Evolutionary conservation across 139 green algal genomes (phyloP).

Genomic region (Ettlia oleoabundans): DNA sequence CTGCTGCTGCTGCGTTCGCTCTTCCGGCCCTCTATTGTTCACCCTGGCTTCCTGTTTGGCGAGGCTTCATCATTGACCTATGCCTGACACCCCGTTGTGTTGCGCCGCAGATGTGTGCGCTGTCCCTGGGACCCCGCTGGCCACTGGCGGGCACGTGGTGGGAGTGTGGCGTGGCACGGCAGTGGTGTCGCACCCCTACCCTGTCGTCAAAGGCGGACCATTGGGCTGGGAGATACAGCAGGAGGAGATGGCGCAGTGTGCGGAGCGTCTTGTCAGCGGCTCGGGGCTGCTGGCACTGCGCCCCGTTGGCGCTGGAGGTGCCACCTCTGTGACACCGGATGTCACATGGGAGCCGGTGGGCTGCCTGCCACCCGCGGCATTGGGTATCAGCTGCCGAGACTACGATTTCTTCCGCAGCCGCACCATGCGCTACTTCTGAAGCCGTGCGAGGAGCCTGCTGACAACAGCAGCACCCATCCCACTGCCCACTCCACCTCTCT

Average conservation of each 20-base stretch:
- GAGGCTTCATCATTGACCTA: too few species aligned
- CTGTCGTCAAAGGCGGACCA: slow-evolving; percentile 39
- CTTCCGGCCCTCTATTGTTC: neutral
- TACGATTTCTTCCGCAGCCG: slow-evolving; percentile 43
- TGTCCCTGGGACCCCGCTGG: neutral
- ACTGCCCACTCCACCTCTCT: neutral
- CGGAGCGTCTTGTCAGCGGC: slow-evolving; percentile 32
- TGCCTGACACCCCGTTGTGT: neutral
- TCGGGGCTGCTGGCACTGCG: slow-evolving; percentile 15
- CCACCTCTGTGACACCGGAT: neutral
- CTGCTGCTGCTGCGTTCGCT: neutral
- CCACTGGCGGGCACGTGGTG: slow-evolving; percentile 4
- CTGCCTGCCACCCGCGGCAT: neutral
- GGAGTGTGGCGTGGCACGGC: slow-evolving; percentile 21
- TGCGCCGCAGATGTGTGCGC: neutral
- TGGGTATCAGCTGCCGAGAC: slow-evolving; percentile 37
- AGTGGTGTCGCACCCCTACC: slow-evolving; percentile 42
- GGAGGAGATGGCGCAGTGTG: slow-evolving; percentile 46
- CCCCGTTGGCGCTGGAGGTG: neutral
- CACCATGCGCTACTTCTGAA: neutral
- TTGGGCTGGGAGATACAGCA: slow-evolving; percentile 53
- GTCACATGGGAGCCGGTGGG: neutral
- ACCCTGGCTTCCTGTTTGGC: neutral
- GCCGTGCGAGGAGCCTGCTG: neutral
- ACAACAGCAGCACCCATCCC: neutral